phyloP scores from a whole-genome alignment of 2,329 filamentous ascomycete genomes.

The Lasiodiplodia gonubiensis region DNA sequence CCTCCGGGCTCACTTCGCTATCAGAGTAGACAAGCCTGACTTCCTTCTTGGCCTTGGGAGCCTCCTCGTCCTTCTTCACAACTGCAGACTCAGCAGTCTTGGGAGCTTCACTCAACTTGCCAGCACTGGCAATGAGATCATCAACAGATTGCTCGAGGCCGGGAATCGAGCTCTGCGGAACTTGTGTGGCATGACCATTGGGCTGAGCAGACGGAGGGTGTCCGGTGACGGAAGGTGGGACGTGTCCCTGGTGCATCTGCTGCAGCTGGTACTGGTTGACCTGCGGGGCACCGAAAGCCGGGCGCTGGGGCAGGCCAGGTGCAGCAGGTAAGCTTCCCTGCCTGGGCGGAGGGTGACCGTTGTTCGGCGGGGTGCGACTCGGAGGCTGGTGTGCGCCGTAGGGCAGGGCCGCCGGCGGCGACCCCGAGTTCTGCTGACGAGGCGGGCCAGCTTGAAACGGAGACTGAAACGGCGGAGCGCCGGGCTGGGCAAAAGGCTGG shows the following conservation, averaged over 20 bases:
- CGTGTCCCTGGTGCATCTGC: slow-evolving; percentile 34
- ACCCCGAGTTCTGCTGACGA: slow-evolving; percentile 34
- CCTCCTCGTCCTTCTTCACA: slow-evolving; percentile 68
- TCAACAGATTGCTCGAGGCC: slow-evolving; percentile 54
- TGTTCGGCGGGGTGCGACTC: slow-evolving; percentile 46
- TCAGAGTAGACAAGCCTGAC: slow-evolving; percentile 82
- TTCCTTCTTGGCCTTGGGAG: slow-evolving; percentile 61
- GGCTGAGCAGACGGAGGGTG: slow-evolving; percentile 37
- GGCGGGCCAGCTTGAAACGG: slow-evolving; percentile 34
- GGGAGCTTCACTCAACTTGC: slow-evolving; percentile 49
- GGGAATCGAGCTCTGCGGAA: slow-evolving; percentile 25
- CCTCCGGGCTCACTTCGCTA: slow-evolving; percentile 80
- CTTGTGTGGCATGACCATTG: slow-evolving; percentile 40
- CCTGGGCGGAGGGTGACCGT: slow-evolving; percentile 38
- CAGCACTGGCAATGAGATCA: slow-evolving; percentile 57
- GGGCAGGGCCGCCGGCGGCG: slow-evolving; percentile 42
- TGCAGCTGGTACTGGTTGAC: slow-evolving; percentile 50
- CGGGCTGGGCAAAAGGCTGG: slow-evolving; percentile 40
- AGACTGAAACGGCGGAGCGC: slow-evolving; percentile 36
- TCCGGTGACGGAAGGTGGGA: slow-evolving; percentile 29
- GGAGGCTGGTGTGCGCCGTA: slow-evolving; percentile 50
- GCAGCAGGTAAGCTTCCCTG: slow-evolving; percentile 62
- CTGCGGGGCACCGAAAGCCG: slow-evolving; percentile 61
- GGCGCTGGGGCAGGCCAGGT: slow-evolving; percentile 65
- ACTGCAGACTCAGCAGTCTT: slow-evolving; percentile 41